These are phyloP conservation scores for Cercospora zeina DNA, from an alignment of 2,329 filamentous ascomycete genomes.

Conservation along the genomic window DNA sequence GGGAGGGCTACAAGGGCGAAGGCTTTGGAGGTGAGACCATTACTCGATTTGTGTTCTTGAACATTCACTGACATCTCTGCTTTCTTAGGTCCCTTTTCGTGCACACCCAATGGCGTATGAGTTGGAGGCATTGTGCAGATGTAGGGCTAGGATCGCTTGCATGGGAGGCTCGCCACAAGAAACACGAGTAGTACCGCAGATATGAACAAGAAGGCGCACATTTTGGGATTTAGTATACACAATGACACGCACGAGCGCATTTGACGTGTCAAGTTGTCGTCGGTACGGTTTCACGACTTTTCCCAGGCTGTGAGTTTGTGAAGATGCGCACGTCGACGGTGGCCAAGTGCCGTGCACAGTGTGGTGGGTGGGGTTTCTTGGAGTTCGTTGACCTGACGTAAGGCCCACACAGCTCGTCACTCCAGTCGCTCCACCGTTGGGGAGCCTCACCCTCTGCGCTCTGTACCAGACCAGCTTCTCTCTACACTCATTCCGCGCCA, in stretches of 20 bases:
- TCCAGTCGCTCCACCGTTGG: neutral
- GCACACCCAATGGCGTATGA: conserved; percentile 9
- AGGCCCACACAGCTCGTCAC: conserved; percentile 1
- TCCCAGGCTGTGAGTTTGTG: neutral
- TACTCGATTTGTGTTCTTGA: neutral
- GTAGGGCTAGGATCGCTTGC: neutral
- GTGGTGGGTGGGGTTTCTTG: neutral
- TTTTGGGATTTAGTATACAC: neutral
- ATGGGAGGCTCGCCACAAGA: neutral
- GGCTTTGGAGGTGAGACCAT: conserved; percentile 57
- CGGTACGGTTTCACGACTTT: no score
- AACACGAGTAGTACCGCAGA: neutral
- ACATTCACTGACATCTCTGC: neutral
- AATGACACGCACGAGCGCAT: no score
- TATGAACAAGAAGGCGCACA: neutral
- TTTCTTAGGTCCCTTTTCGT: neutral
- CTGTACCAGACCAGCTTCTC: neutral
- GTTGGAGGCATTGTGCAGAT: neutral
- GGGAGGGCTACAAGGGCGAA: conserved; percentile 59
- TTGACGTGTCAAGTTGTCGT: no score
- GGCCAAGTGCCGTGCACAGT: neutral
- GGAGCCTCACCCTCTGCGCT: neutral
- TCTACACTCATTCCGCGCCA: neutral
- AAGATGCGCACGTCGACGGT: neutral
- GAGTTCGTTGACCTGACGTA: conserved; percentile 6